These are phyloP conservation scores for Lactifluus echinatus DNA, from an alignment of 768 basidiomycete genomes.

Conservation along the genomic window DNA sequence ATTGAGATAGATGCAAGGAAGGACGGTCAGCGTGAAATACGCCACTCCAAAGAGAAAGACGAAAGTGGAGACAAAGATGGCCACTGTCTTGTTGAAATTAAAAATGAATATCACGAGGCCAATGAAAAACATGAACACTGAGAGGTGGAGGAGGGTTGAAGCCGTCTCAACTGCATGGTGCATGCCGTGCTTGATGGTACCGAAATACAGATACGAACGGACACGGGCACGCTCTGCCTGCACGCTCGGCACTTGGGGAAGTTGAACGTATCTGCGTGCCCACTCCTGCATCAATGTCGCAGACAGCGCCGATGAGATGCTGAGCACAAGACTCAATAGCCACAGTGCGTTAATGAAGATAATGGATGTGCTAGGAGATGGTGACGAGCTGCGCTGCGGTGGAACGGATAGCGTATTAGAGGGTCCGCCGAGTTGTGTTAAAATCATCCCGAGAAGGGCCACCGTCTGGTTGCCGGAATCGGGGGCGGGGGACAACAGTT, in stretches of 20 bases:
- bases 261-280: not conserved
- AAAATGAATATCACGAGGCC: slow-evolving; percentile 40
- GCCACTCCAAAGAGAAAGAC: slow-evolving; percentile 3
- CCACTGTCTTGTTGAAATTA: slow-evolving; percentile 21
- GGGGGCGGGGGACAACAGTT: slow-evolving; percentile 15
- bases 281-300: not conserved
- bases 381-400: no score
- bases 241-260: slow-evolving; percentile 23
- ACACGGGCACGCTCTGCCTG: slow-evolving; percentile 34
- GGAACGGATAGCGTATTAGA: not conserved
- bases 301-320: not conserved
- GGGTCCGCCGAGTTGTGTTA: slow-evolving; percentile 2
- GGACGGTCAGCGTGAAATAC: slow-evolving; percentile 16
- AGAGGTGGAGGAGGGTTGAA: slow-evolving; percentile 41
- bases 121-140: slow-evolving; percentile 41
- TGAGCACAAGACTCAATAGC: not conserved
- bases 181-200: slow-evolving; percentile 33
- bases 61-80: not conserved
- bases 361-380: no score
- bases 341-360: not conserved
- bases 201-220: slow-evolving; percentile 30
- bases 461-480: not conserved
- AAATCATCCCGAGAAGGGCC: slow-evolving; percentile 7
- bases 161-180: slow-evolving; percentile 33
- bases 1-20: slow-evolving; percentile 12